Conservation (phyloP, 495 filamentous ascomycete species). For the Evernia prunastri region DNA sequence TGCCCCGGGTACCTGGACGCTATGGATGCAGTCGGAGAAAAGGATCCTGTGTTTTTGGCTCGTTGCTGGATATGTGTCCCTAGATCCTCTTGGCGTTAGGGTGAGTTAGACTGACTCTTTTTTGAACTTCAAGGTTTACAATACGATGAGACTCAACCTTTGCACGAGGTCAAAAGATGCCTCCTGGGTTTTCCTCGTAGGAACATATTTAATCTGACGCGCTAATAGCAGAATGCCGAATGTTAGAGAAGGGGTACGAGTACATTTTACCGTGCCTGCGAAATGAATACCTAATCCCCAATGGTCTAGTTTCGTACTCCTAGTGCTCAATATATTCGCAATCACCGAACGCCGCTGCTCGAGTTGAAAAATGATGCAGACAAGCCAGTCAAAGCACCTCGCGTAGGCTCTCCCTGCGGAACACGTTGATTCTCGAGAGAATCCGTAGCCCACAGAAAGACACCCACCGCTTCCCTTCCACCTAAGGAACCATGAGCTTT, state of each 20-base stretch:
- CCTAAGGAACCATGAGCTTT: neutral
- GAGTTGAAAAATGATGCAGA: neutral
- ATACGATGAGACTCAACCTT: neutral
- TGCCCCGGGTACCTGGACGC: neutral
- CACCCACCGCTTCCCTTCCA: neutral
- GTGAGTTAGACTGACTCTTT: neutral
- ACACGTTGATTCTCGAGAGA: constrained; percentile 1
- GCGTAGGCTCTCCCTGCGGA: neutral
- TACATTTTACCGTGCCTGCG: neutral
- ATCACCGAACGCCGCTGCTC: neutral
- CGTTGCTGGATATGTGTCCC: neutral
- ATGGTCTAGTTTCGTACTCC: neutral
- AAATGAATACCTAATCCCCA: neutral
- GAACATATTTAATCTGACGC: neutral
- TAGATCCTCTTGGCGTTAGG: neutral
- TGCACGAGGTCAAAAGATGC: neutral
- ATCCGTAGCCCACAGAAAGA: constrained; percentile 12
- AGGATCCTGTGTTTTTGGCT: neutral
- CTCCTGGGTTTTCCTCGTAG: neutral
- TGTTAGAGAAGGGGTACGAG: neutral
- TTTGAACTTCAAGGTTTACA: neutral
- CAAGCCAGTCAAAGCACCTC: neutral
- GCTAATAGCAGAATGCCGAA: neutral
- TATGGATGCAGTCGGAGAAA: neutral
- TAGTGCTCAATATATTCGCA: neutral